Percentiles rank a stretch among this genome's conserved stretches.
Conservation (phyloP, 2,329 filamentous ascomycete species). For the Ceratocystis eucalypticola region DNA sequence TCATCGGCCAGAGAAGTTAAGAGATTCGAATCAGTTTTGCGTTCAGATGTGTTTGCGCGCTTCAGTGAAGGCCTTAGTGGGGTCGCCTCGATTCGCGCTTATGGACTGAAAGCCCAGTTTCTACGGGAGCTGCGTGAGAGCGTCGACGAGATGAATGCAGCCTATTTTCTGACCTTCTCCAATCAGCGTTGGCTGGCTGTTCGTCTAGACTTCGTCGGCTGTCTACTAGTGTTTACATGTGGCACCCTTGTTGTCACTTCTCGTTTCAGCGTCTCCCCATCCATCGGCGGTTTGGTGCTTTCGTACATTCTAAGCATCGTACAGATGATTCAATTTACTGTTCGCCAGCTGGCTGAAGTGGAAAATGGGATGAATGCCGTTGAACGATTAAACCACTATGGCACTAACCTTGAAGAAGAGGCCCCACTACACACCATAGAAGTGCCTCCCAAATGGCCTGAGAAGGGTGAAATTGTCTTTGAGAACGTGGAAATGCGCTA, state of each 20-base stretch:
- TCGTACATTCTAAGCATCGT: slow-evolving; percentile 90
- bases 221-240: slow-evolving; percentile 70
- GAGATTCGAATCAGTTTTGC: slow-evolving; percentile 78
- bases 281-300: slow-evolving; percentile 74
- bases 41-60: slow-evolving; percentile 77
- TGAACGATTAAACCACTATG: slow-evolving; percentile 83
- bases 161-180: slow-evolving; percentile 88
- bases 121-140: slow-evolving; percentile 52
- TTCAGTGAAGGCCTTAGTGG: slow-evolving; percentile 82
- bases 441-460: slow-evolving; percentile 66
- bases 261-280: slow-evolving; percentile 71
- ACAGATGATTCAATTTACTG: slow-evolving; percentile 90
- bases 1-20: slow-evolving; percentile 88
- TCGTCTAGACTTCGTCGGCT: slow-evolving; percentile 73
- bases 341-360: slow-evolving; percentile 84
- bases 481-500: slow-evolving; percentile 68
- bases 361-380: slow-evolving; percentile 98
- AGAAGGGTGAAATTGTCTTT: slow-evolving; percentile 69
- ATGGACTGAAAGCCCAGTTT: slow-evolving; percentile 69
- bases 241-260: slow-evolving; percentile 87
- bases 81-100: slow-evolving; percentile 75
- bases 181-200: slow-evolving; percentile 90
- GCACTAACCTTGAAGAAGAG: slow-evolving; percentile 74
- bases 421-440: slow-evolving; percentile 66
- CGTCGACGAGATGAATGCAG: slow-evolving; percentile 84